Conservation (phyloP, 139 green algal genomes). For the Chlorella ohadii region DNA sequence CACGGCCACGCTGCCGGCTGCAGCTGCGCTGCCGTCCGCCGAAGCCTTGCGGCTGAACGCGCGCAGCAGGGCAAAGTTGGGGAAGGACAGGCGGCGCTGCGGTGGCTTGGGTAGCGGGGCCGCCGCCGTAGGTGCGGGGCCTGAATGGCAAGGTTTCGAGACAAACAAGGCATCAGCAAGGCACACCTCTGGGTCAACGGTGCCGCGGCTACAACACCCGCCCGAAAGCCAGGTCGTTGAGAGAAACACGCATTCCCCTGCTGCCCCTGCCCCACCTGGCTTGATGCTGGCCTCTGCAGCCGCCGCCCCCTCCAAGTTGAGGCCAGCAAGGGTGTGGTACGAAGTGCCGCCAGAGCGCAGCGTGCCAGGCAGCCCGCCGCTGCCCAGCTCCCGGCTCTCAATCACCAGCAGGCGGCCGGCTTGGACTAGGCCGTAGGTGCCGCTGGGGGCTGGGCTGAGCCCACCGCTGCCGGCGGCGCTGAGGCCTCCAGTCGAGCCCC, state of each 20-base stretch:
- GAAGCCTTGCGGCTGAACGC: background rate
- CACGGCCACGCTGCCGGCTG: background rate
- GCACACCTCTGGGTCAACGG: background rate
- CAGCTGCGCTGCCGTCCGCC: background rate
- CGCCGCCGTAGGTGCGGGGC: background rate
- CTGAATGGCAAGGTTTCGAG: background rate
- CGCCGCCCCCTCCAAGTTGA: slow-evolving; percentile 33
- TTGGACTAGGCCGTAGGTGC: background rate
- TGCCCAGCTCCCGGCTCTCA: background rate
- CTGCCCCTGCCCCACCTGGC: background rate
- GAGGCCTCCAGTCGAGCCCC: no score
- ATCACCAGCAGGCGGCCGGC: slow-evolving; percentile 1
- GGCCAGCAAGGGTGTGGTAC: slow-evolving; percentile 24
- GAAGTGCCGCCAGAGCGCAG: background rate
- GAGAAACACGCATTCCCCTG: background rate
- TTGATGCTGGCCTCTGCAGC: slow-evolving; percentile 2
- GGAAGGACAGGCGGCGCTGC: background rate
- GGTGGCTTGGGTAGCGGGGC: background rate
- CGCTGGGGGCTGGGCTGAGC: no score
- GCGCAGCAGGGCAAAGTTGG: slow-evolving; percentile 15
- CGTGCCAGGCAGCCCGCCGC: background rate
- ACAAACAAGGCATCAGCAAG: no score
- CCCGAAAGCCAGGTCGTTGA: no score
- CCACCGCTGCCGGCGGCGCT: no score
- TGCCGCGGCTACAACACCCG: background rate